Percentiles rank a stretch among this genome's conserved stretches.
phyloP scores from a whole-genome alignment of 2,329 filamentous ascomycete species.

The Corinectria fuckeliana region DNA sequence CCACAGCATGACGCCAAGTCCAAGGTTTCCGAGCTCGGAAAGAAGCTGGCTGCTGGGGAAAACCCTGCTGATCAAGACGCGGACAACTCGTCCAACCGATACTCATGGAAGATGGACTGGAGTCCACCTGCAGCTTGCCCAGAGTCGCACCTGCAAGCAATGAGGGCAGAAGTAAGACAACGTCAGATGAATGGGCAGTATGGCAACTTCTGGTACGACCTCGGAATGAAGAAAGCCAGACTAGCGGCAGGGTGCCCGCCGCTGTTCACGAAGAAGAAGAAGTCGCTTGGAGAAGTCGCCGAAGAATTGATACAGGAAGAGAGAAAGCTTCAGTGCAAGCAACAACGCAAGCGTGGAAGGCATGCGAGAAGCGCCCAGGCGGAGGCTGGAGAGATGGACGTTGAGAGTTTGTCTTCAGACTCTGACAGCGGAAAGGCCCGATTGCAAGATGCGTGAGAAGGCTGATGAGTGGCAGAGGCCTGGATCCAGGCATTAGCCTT shows the following conservation, averaged over 20 bases:
- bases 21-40: constrained; percentile 26
- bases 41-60: constrained; percentile 26
- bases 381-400: constrained; percentile 28
- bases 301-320: constrained; percentile 18
- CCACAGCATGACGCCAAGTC: constrained; percentile 36
- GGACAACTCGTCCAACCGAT: constrained; percentile 4
- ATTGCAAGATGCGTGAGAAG: constrained; percentile 24
- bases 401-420: constrained; percentile 24
- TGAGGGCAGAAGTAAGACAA: constrained; percentile 25
- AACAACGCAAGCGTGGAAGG: constrained; percentile 14
- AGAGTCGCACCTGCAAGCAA: constrained; percentile 13
- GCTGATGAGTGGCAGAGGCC: constrained; percentile 19
- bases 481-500: constrained; percentile 25
- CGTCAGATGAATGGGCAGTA: constrained; percentile 24
- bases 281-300: constrained; percentile 29
- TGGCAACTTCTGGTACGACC: constrained; percentile 36
- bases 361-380: constrained; percentile 26
- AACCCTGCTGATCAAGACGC: constrained; percentile 3
- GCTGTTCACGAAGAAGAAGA: constrained; percentile 35
- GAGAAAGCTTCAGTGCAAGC: not conserved
- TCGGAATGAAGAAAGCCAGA: constrained; percentile 30
- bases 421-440: constrained; percentile 14
- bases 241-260: constrained; percentile 28
- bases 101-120: constrained; percentile 28
- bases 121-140: constrained; percentile 5